These are phyloP conservation scores for Amylostereum areolatum DNA, from an alignment of 1,284 basidiomycete genomes.

Conservation along the genomic window DNA sequence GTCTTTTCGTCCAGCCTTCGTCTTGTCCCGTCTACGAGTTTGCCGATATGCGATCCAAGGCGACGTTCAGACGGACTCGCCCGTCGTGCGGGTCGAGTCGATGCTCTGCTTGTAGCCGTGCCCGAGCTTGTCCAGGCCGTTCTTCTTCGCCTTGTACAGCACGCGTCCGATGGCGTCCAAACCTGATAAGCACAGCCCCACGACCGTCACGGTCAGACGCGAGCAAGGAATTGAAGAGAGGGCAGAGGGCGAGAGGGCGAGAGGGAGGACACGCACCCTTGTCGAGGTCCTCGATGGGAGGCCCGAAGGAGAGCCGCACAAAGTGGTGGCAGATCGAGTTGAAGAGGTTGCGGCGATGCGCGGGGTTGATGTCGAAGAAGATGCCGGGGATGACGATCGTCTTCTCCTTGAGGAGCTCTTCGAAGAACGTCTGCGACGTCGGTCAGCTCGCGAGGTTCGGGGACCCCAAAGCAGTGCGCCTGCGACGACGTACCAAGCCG, in stretches of 20 bases:
- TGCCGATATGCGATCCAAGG: too few species aligned
- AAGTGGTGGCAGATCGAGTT: constrained; percentile 90
- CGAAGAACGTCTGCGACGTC: constrained; percentile 75
- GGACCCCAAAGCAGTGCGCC: too few species aligned
- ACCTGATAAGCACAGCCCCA: constrained; percentile 46
- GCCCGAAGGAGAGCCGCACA: constrained; percentile 84
- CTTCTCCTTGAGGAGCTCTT: constrained; percentile 88
- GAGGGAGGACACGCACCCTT: constrained; percentile 44
- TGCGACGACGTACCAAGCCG: constrained; percentile 58
- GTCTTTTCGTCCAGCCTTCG: too few species aligned
- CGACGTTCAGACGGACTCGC: too few species aligned
- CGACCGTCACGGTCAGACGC: too few species aligned
- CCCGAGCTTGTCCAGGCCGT: constrained; percentile 55
- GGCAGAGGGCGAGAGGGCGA: background rate
- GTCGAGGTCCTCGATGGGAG: constrained; percentile 77
- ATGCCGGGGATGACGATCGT: constrained; percentile 88
- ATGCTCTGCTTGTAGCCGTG: constrained; percentile 62
- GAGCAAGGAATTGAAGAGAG: too few species aligned
- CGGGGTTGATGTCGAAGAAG: constrained; percentile 86
- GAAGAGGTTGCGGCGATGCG: constrained; percentile 83
- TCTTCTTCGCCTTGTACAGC: constrained; percentile 61
- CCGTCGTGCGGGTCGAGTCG: too few species aligned
- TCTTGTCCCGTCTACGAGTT: too few species aligned
- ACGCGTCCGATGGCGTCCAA: constrained; percentile 83
- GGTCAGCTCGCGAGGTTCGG: too few species aligned